These are phyloP conservation scores for Lanmaoa pseudosensibilis DNA, from an alignment of 768 basidiomycete species.

Conservation along the genomic window DNA sequence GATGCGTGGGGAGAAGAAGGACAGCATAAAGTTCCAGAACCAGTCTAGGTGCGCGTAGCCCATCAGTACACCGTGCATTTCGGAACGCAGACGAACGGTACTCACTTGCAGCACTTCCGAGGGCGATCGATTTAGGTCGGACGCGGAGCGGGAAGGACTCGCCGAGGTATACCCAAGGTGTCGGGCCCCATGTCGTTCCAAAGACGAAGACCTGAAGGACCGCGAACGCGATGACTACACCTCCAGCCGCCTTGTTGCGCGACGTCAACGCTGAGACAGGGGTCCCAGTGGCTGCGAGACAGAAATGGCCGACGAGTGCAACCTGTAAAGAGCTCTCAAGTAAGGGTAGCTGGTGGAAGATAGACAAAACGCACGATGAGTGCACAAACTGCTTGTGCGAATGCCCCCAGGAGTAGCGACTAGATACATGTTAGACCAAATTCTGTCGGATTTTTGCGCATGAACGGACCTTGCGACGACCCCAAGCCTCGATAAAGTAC, in stretches of 20 bases:
- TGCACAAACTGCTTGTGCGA: constrained; percentile 59
- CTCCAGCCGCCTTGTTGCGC: constrained; percentile 60
- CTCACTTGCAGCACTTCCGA: constrained; percentile 61
- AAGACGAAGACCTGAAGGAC: constrained; percentile 74
- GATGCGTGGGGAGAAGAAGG: constrained; percentile 71
- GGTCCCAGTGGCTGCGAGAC: constrained; percentile 55
- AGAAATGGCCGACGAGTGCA: constrained; percentile 70
- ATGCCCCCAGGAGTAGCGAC: constrained; percentile 66
- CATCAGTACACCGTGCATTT: constrained; percentile 7
- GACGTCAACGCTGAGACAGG: constrained; percentile 47
- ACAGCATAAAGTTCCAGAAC: constrained; percentile 76
- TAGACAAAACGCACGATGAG: constrained; percentile 47
- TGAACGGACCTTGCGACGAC: constrained; percentile 58
- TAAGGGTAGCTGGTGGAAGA: neutral
- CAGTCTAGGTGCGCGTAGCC: constrained; percentile 38
- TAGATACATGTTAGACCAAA: constrained; percentile 20
- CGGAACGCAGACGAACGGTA: neutral
- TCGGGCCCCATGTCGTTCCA: constrained; percentile 76
- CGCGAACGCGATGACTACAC: constrained; percentile 71
- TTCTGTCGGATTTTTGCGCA: neutral
- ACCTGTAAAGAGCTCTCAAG: constrained; percentile 41
- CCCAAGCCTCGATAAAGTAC: constrained; percentile 67
- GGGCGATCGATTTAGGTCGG: constrained; percentile 72
- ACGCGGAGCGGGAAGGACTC: constrained; percentile 83
- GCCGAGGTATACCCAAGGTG: constrained; percentile 74